Base-by-base conservation (phyloP, 345 rosid species). In the Gossypium stocksii region DNA sequence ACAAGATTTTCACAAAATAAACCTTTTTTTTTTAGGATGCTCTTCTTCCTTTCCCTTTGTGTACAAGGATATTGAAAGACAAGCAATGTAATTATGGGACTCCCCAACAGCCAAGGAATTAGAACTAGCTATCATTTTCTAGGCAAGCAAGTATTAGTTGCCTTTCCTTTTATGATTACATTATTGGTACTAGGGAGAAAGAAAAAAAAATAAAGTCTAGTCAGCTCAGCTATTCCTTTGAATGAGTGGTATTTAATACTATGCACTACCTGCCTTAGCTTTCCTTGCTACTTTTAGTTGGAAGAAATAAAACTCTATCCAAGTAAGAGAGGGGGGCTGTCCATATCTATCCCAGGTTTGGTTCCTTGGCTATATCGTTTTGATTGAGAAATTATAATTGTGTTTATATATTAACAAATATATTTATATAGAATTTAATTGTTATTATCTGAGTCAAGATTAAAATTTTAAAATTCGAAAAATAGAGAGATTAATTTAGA, bases 41-140 rank as follows among this genome's bases (percentile, higher is more conserved):
- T 52, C 57, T 52, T 53, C 57, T 51, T 51, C 7, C 2, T 14
- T 27, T 27, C 8, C 43, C 43, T 25, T 25, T 34, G 45, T 16
- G 9, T 3, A 38, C 1, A 45, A 45, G 10, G 15, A 63, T 34
- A 27, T 23, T 25, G 27, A 58, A 58, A 20, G 61, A 22, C 15
- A 23, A 13, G 16, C 16, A 22, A 22, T 12, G 38, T 59, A 59
- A 64, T 64, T 41, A n/a, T 41, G 23, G 48, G 66, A 62, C 12
- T 62, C 53, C 23, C 46, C 67, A 63, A 38, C 45, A 34, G 67
- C 67, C 67, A 63, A 46, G 38, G 71, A 48, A 46, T 67, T 48
- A 23, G 22, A 48, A 43, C 43, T 25, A 59, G 34, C 64, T 14
- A 23, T 67, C 20, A 67, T 44, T 20, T 23, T 12, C 41, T 67